Evolutionary conservation across 2,329 filamentous ascomycete genomes (phyloP).

Genomic region (Metarhizium guizhouense): DNA sequence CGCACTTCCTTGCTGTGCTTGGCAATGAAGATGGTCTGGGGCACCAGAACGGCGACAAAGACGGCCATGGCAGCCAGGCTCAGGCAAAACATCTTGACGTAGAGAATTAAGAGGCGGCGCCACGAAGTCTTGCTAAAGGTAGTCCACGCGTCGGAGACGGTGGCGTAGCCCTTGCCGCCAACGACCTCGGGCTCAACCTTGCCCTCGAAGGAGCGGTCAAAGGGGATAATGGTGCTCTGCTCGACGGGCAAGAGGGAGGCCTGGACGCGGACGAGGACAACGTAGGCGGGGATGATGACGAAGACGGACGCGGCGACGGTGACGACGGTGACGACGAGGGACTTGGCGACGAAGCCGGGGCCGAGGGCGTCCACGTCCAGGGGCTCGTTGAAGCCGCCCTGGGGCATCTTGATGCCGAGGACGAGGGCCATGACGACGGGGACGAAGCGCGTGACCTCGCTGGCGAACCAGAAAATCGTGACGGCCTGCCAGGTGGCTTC

Average conservation of each 20-base stretch:
- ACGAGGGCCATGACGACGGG: constrained; percentile 34
- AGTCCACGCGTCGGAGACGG: constrained; percentile 68
- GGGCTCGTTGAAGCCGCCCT: constrained; percentile 26
- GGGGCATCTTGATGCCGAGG: constrained; percentile 34
- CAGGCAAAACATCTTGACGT: constrained; percentile 60
- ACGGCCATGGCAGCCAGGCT: constrained; percentile 36
- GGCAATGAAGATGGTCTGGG: constrained; percentile 39
- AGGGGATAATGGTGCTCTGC: constrained; percentile 76
- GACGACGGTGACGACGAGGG: constrained; percentile 33
- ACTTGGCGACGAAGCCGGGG: constrained; percentile 28
- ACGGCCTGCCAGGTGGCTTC: constrained; percentile 62
- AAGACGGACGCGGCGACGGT: constrained; percentile 46
- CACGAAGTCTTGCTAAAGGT: constrained; percentile 67
- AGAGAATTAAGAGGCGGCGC: constrained; percentile 64
- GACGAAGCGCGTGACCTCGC: constrained; percentile 38
- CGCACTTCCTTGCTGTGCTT: constrained; percentile 6
- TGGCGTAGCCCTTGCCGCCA: constrained; percentile 62
- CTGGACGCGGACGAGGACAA: constrained; percentile 74
- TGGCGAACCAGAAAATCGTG: constrained; percentile 50
- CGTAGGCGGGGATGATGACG: constrained; percentile 64
- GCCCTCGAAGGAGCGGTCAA: constrained; percentile 79
- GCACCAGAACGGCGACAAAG: constrained; percentile 36
- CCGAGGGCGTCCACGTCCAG: constrained; percentile 20
- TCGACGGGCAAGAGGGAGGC: constrained; percentile 77
- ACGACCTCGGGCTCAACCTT: constrained; percentile 66